These are phyloP conservation scores for Arthrobotrys pseudoclavata DNA, from an alignment of 2,329 filamentous ascomycete genomes.

Conservation along the genomic window DNA sequence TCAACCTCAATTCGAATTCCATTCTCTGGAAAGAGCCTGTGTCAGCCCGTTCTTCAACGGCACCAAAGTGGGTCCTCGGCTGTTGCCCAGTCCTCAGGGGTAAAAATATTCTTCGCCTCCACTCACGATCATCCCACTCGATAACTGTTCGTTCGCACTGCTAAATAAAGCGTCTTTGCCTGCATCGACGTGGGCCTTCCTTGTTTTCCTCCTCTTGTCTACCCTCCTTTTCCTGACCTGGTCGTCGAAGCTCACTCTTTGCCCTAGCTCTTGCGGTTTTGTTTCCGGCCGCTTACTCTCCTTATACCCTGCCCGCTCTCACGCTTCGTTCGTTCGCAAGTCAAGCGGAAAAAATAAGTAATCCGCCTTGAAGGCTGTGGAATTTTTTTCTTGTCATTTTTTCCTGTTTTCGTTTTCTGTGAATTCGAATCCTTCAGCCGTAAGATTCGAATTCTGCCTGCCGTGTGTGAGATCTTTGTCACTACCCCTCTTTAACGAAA, in stretches of 20 bases:
- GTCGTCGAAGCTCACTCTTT: constrained; percentile 7
- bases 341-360: constrained; percentile 1
- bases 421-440: constrained; percentile 18
- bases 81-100: constrained; percentile 36
- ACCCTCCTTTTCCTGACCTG: constrained; percentile 29
- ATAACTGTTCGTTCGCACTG: constrained; percentile 2
- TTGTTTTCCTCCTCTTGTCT: constrained; percentile 6
- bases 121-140: constrained; percentile 29
- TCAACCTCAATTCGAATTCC: constrained; percentile 21
- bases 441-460: not conserved
- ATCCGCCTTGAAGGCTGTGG: constrained; percentile 50
- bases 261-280: constrained; percentile 21
- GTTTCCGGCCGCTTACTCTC: constrained; percentile 47
- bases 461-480: not conserved
- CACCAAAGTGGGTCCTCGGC: constrained; percentile 11
- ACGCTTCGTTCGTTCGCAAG: not conserved
- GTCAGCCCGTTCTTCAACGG: constrained; percentile 9
- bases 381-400: not conserved
- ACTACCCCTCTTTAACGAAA: not conserved
- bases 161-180: constrained; percentile 56
- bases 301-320: constrained; percentile 6
- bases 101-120: constrained; percentile 36
- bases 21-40: not conserved
- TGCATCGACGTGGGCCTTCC: constrained; percentile 43
- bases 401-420: constrained; percentile 22